These are phyloP conservation scores for Gracilaria gracilis DNA, from an alignment of 23 red algal genomes.

Conservation along the genomic window DNA sequence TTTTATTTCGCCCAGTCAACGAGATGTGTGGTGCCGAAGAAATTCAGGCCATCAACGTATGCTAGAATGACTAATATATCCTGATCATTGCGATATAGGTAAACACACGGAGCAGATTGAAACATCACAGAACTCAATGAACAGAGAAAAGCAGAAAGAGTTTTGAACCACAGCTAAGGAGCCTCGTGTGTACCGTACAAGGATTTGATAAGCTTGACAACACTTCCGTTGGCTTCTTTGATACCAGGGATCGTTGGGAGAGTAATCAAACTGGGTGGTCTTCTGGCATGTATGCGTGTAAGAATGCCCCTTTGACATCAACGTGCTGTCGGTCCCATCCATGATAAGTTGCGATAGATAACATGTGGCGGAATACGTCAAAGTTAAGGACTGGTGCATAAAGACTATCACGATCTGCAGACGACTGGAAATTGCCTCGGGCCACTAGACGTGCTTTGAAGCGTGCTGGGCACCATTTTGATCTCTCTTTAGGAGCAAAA, in stretches of 20 bases:
- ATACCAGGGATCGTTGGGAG: neutral
- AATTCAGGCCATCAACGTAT: constrained; percentile 14
- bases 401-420: neutral
- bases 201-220: neutral
- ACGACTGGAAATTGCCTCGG: constrained; percentile 37
- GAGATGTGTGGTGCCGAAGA: neutral
- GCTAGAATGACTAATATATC: constrained; percentile 13
- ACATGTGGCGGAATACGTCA: neutral
- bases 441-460: constrained; percentile 55
- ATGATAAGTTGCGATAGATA: neutral
- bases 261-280: constrained; percentile 18
- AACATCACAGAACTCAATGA: neutral
- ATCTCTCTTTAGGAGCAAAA: constrained; percentile 31
- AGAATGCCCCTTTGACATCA: constrained; percentile 15
- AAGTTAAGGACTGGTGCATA: constrained; percentile 40
- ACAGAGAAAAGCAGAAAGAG: neutral
- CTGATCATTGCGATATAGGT: too few species aligned
- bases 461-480: neutral
- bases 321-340: constrained; percentile 8
- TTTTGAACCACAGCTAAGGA: neutral
- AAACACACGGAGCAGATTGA: neutral
- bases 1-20: neutral
- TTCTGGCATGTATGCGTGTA: constrained; percentile 21
- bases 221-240: neutral
- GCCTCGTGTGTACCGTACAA: neutral